phyloP scores from a whole-genome alignment of 2,329 filamentous ascomycete genomes.

The Hypoxylon sp. region DNA sequence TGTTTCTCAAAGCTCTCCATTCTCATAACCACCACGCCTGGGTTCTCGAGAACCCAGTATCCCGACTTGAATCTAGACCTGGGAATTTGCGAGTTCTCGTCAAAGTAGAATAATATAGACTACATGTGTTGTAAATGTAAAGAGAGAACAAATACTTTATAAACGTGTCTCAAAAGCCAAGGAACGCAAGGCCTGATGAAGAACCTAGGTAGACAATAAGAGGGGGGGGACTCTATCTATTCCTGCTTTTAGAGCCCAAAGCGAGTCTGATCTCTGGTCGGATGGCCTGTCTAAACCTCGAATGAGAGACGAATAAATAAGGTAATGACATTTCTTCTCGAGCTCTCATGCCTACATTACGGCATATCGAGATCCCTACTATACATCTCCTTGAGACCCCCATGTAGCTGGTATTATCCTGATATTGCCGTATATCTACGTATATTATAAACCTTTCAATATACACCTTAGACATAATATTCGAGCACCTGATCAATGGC shows the following conservation, averaged over 20 bases:
- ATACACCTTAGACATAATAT: neutral
- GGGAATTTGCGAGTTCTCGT: neutral
- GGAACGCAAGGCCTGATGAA: neutral
- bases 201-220: neutral
- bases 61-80: neutral
- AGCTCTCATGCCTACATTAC: too few relatives aligned
- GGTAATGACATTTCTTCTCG: neutral
- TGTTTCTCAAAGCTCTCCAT: neutral
- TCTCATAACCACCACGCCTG: neutral
- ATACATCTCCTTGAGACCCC: too few relatives aligned
- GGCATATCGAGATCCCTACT: too few relatives aligned
- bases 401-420: too few relatives aligned
- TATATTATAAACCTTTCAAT: neutral
- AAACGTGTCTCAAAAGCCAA: neutral
- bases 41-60: neutral
- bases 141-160: neutral
- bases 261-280: neutral
- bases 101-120: neutral
- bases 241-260: neutral
- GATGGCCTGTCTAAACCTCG: neutral
- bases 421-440: too few relatives aligned
- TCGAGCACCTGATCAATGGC: neutral
- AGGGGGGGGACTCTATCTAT: constrained; percentile 1
- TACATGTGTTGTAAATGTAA: neutral
- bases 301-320: neutral